These are phyloP conservation scores for Penicillium pancosmium DNA, from an alignment of 495 filamentous ascomycete genomes.

Conservation along the genomic window DNA sequence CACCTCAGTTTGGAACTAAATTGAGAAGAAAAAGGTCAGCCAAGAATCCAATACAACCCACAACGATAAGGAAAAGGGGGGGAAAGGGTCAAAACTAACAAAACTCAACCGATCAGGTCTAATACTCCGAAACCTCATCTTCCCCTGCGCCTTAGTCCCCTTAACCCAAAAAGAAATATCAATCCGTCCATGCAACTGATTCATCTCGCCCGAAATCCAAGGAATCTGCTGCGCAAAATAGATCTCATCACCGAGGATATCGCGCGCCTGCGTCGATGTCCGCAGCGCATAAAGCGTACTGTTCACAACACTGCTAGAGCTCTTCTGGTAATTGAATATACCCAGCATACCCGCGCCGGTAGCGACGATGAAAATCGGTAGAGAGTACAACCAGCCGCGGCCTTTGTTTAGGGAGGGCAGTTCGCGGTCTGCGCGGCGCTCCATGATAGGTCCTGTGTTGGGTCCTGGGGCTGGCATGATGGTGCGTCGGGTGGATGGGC, in stretches of 20 bases:
- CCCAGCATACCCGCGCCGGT: constrained; percentile 69
- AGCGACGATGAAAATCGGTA: constrained; percentile 60
- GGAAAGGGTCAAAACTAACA: constrained; percentile 47
- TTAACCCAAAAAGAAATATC: constrained; percentile 87
- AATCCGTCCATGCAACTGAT: constrained; percentile 90
- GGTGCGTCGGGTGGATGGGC: constrained; percentile 36
- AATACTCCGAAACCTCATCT: constrained; percentile 80
- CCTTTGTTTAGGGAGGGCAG: constrained; percentile 56
- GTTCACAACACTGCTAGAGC: constrained; percentile 76
- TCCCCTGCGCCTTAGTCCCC: constrained; percentile 70
- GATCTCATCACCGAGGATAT: constrained; percentile 84
- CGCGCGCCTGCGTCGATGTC: constrained; percentile 71
- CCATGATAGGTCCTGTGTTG: constrained; percentile 70
- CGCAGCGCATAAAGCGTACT: constrained; percentile 90
- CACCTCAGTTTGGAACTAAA: constrained; percentile 71
- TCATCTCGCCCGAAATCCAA: constrained; percentile 91
- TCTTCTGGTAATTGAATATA: constrained; percentile 99
- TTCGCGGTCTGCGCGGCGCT: constrained; percentile 78
- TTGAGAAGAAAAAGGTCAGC: neutral
- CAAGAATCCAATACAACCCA: neutral
- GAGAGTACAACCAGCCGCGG: constrained; percentile 52
- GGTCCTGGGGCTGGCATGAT: constrained; percentile 51
- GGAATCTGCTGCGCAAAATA: constrained; percentile 87
- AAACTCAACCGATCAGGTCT: constrained; percentile 72
- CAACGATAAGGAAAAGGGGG: neutral